Percentiles rank a stretch among this genome's conserved stretches.
Evolutionary conservation across 805 yeast genomes (phyloP).

Genomic region (Candida anglica): DNA sequence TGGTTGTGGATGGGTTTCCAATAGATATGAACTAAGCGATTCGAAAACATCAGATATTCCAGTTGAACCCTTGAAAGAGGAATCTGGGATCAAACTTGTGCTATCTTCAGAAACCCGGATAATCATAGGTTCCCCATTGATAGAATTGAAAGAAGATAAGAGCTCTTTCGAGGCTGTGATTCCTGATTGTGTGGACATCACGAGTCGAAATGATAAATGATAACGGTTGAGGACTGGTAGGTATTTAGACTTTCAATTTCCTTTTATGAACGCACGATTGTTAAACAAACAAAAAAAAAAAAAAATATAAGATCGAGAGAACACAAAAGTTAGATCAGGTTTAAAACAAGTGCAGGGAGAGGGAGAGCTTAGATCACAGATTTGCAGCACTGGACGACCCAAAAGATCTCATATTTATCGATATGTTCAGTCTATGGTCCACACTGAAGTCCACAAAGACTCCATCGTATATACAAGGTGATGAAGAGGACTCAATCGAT

Average conservation of each 20-base stretch:
- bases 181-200: conserved; percentile 44
- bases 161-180: conserved; percentile 32
- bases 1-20: conserved; percentile 29
- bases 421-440: too few species aligned
- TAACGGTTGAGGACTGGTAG: too few species aligned
- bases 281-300: too few species aligned
- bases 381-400: too few species aligned
- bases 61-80: conserved; percentile 10
- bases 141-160: conserved; percentile 20
- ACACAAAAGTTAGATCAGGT: too few species aligned
- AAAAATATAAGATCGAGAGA: too few species aligned
- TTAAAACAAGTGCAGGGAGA: too few species aligned
- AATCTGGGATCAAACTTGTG: conserved; percentile 30
- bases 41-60: conserved; percentile 13
- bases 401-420: too few species aligned
- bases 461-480: conserved; percentile 13
- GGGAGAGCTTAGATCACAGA: too few species aligned
- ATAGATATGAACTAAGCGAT: conserved; percentile 17
- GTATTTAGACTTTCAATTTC: too few species aligned
- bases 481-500: conserved; percentile 48
- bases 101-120: conserved; percentile 29
- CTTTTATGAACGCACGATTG: too few species aligned
- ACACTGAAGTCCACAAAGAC: too few species aligned
- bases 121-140: conserved; percentile 18
- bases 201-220: neutral